phyloP scores from a whole-genome alignment of 2,329 filamentous ascomycete species.

The Aspergillus sp. region DNA sequence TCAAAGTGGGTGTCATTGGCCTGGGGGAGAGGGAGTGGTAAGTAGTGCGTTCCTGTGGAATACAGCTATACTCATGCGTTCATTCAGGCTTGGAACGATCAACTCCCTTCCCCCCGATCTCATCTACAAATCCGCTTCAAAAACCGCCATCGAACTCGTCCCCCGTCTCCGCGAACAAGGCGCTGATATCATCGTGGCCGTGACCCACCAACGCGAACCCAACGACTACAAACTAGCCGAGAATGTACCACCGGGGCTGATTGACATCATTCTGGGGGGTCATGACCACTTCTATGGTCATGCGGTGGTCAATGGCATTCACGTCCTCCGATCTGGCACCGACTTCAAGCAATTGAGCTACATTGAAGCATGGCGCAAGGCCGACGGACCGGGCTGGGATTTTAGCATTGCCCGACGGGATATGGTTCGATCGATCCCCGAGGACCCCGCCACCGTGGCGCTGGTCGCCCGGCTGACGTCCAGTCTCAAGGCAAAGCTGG shows the following conservation, averaged over 20 bases:
- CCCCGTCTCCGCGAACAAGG: conserved; percentile 72
- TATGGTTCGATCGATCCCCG: conserved; percentile 65
- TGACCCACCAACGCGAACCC: conserved; percentile 84
- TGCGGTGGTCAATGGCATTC: conserved; percentile 71
- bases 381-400: conserved; percentile 63
- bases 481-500: conserved; percentile 71
- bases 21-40: conserved; percentile 82
- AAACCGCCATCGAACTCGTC: conserved; percentile 72
- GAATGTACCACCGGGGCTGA: conserved; percentile 65
- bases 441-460: conserved; percentile 60
- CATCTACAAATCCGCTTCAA: conserved; percentile 75
- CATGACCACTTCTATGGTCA: conserved; percentile 90
- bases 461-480: conserved; percentile 70
- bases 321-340: conserved; percentile 81
- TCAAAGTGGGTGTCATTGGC: conserved; percentile 83
- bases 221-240: conserved; percentile 85
- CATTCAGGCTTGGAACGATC: conserved; percentile 71
- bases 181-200: conserved; percentile 76
- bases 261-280: conserved; percentile 84
- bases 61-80: background rate
- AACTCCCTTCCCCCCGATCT: conserved; percentile 80
- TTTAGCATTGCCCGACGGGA: conserved; percentile 76
- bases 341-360: conserved; percentile 94
- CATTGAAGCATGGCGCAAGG: conserved; percentile 68
- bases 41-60: background rate